A percentile compares a stretch with the other conserved stretches of the same genome.
Evolutionary conservation across 2,329 filamentous ascomycete genomes (phyloP).

Genomic region (Ceratocystis alfenasii): DNA sequence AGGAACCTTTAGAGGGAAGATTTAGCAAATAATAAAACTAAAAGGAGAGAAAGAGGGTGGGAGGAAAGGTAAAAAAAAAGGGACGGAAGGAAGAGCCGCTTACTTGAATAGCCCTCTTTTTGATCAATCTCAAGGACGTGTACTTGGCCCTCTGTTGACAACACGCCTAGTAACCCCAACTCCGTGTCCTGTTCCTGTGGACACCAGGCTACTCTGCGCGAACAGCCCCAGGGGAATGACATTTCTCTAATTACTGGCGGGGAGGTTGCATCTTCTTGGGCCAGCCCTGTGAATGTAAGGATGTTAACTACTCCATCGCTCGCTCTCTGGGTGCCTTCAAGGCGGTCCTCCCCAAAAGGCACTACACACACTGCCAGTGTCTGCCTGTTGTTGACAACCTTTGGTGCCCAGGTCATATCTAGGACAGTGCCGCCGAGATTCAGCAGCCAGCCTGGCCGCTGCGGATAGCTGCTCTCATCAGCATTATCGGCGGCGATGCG

Average conservation of each 20-base stretch:
- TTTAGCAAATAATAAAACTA: slow-evolving; percentile 20
- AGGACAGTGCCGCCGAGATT: slow-evolving; percentile 43
- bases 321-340: slow-evolving; percentile 31
- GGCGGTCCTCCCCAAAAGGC: slow-evolving; percentile 39
- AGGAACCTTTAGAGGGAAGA: slow-evolving; percentile 29
- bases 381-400: slow-evolving; percentile 30
- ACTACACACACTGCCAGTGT: slow-evolving; percentile 41
- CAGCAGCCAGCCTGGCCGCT: slow-evolving; percentile 39
- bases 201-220: slow-evolving; percentile 42
- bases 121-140: slow-evolving; percentile 36
- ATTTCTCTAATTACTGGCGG: slow-evolving; percentile 35
- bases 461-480: slow-evolving; percentile 22
- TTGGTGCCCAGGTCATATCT: slow-evolving; percentile 42
- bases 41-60: background rate
- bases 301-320: slow-evolving; percentile 41
- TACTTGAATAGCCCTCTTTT: slow-evolving; percentile 26
- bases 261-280: slow-evolving; percentile 24
- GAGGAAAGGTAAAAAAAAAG: background rate
- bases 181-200: slow-evolving; percentile 32
- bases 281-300: slow-evolving; percentile 36
- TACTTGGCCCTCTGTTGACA: slow-evolving; percentile 41
- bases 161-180: slow-evolving; percentile 36
- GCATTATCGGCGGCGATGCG: slow-evolving; percentile 22
- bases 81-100: background rate
- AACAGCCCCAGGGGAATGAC: slow-evolving; percentile 41